Conservation (phyloP, 2,329 filamentous ascomycete species). For the Cordyceps cicadae region DNA sequence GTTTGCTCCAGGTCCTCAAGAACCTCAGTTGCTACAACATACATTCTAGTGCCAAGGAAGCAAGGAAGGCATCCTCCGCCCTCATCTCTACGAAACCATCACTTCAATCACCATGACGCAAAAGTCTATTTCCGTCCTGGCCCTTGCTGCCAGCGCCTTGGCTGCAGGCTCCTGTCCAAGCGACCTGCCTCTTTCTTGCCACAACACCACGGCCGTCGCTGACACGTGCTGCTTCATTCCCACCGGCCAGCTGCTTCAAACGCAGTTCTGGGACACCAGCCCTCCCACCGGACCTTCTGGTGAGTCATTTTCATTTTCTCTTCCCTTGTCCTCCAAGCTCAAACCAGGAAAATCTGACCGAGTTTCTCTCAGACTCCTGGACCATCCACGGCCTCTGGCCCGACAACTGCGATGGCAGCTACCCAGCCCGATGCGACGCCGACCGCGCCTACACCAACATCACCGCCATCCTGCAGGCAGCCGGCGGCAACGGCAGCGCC, state of each 20-base stretch:
- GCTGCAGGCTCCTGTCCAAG: slow-evolving; percentile 17
- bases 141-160: slow-evolving; percentile 15
- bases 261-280: slow-evolving; percentile 69
- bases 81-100: not conserved
- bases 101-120: slow-evolving; percentile 3
- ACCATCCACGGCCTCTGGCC: slow-evolving; percentile 65
- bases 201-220: slow-evolving; percentile 50
- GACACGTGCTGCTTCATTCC: slow-evolving; percentile 68
- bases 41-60: not conserved
- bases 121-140: slow-evolving; percentile 10
- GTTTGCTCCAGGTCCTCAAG: not conserved
- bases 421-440: slow-evolving; percentile 56
- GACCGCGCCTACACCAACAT: slow-evolving; percentile 58
- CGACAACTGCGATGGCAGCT: slow-evolving; percentile 62
- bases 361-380: slow-evolving; percentile 48
- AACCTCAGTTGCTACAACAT: not conserved
- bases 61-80: too few species aligned
- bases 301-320: not conserved
- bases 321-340: not conserved
- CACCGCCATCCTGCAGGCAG: slow-evolving; percentile 48
- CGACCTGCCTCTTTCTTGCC: slow-evolving; percentile 49
- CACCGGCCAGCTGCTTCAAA: slow-evolving; percentile 62
- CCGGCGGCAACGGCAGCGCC: slow-evolving; percentile 35
- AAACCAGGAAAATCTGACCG: not conserved
- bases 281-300: slow-evolving; percentile 53